Percentiles rank a stretch among this genome's conserved stretches.
Conservation (phyloP, 441 rosid genomes). For the Theobroma grandiflorum region DNA sequence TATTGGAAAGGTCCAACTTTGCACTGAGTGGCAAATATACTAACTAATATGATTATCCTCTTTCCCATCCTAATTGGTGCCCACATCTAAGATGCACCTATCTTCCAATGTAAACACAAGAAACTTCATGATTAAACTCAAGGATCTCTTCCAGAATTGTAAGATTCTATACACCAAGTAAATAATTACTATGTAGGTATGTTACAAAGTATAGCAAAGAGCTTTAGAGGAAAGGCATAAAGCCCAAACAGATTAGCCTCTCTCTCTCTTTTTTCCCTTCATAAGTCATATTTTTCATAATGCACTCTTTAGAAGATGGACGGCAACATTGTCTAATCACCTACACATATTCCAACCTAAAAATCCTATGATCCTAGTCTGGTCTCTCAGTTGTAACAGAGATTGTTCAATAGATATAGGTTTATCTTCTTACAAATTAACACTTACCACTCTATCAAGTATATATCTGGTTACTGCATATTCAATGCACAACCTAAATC, state of each 20-base stretch:
- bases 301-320: not conserved
- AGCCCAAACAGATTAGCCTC: not conserved
- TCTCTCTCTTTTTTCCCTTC: not conserved
- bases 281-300: not conserved
- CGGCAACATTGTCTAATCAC: not conserved
- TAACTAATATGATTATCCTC: not conserved
- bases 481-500: not conserved
- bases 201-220: not conserved
- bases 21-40: not conserved
- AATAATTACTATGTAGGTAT: not conserved
- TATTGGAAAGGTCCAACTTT: not conserved
- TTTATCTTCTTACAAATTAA: too few species aligned
- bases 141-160: not conserved
- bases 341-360: not conserved
- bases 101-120: not conserved
- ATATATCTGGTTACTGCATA: not conserved
- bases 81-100: not conserved
- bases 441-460: not conserved
- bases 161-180: not conserved
- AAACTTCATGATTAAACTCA: not conserved
- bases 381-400: not conserved
- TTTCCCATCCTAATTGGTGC: not conserved
- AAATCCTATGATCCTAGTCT: not conserved
- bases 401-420: not conserved
- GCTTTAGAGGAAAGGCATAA: not conserved